phyloP scores from a whole-genome alignment of 1,139 yeast species.

The Geotrichum bryndzae region DNA sequence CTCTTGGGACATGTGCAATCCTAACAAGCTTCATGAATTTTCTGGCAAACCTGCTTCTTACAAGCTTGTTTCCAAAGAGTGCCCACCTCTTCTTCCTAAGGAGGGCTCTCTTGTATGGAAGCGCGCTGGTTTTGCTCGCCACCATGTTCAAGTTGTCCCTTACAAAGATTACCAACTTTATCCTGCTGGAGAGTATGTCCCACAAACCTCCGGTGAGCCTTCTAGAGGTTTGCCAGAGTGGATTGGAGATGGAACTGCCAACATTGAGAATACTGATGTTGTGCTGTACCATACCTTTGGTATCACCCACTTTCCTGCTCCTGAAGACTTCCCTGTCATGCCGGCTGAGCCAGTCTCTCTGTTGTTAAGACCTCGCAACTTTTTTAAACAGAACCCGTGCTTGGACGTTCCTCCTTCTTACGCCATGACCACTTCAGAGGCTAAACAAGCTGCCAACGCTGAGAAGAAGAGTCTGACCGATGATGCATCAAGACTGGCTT shows the following conservation, averaged over 20 bases:
- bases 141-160: constrained; percentile 63
- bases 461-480: constrained; percentile 44
- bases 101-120: constrained; percentile 69
- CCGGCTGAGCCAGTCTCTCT: constrained; percentile 76
- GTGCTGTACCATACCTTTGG: constrained; percentile 77
- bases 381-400: constrained; percentile 70
- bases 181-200: constrained; percentile 76
- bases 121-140: constrained; percentile 77
- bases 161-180: constrained; percentile 57
- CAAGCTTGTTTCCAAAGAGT: constrained; percentile 69
- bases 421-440: constrained; percentile 57
- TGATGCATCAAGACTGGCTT: constrained; percentile 41
- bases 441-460: constrained; percentile 34
- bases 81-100: constrained; percentile 67
- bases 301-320: constrained; percentile 79
- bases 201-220: constrained; percentile 76
- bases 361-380: constrained; percentile 70
- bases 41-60: constrained; percentile 72
- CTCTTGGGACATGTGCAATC: constrained; percentile 77
- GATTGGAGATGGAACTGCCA: constrained; percentile 62
- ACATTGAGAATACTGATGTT: constrained; percentile 62
- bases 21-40: constrained; percentile 56
- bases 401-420: constrained; percentile 68
- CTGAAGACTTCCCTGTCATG: constrained; percentile 87
- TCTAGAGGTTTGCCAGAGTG: constrained; percentile 63